A percentile compares a stretch with the other conserved stretches of the same genome.
Conservation (phyloP, 352 stramenopile genomes). For the Phytophthora rubi region DNA sequence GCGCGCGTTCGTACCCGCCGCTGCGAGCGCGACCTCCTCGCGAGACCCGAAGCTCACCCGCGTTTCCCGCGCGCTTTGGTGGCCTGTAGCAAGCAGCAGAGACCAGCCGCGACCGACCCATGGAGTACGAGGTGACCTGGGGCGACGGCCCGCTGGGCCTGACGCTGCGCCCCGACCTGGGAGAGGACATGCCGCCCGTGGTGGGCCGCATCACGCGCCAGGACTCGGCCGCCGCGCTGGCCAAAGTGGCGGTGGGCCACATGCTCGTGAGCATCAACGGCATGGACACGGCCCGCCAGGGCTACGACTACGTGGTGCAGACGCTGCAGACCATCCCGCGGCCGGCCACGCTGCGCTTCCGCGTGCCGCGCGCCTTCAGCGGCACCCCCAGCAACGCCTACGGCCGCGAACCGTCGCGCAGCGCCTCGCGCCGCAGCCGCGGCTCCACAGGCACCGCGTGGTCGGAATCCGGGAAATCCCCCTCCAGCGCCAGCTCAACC, state of each 20-base stretch:
- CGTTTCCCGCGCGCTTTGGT: neutral
- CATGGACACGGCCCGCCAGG: slow-evolving; percentile 84
- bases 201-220: slow-evolving; percentile 88
- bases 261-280: slow-evolving; percentile 92
- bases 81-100: neutral
- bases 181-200: slow-evolving; percentile 88
- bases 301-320: slow-evolving; percentile 84
- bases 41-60: neutral
- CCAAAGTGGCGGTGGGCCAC: slow-evolving; percentile 83
- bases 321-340: slow-evolving; percentile 86
- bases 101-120: slow-evolving; percentile 21
- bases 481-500: slow-evolving; percentile 26
- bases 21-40: slow-evolving; percentile 5
- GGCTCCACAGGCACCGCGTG: slow-evolving; percentile 55
- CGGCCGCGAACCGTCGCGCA: slow-evolving; percentile 43
- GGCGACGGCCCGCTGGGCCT: slow-evolving; percentile 82
- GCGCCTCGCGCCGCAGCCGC: slow-evolving; percentile 35
- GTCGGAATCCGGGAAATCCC: slow-evolving; percentile 43
- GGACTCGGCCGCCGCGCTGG: slow-evolving; percentile 80
- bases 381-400: slow-evolving; percentile 15
- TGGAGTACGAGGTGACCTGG: slow-evolving; percentile 91
- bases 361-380: slow-evolving; percentile 65
- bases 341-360: slow-evolving; percentile 82
- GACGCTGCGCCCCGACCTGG: slow-evolving; percentile 82
- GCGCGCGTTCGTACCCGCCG: slow-evolving; percentile 15